These are phyloP conservation scores for Citrus cavaleriei DNA, from an alignment of 345 rosid species.

Conservation along the genomic window DNA sequence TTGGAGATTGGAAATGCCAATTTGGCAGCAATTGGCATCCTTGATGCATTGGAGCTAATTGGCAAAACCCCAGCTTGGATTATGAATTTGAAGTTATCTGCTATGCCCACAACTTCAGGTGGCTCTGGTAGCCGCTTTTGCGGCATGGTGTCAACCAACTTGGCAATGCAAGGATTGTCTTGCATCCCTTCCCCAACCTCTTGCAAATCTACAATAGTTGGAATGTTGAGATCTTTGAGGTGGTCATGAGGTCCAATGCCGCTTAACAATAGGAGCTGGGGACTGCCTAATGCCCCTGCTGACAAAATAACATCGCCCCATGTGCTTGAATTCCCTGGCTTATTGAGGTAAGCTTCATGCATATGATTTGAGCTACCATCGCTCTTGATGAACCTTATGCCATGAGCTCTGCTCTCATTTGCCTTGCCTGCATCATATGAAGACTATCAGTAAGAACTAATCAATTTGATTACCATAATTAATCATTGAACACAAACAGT, in stretches of 20 bases:
- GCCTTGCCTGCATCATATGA: conserved; percentile 25
- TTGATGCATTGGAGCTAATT: conserved; percentile 39
- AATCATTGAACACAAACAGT: neutral
- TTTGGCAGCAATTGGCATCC: conserved; percentile 52
- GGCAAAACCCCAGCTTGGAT: conserved; percentile 54
- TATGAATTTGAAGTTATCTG: conserved; percentile 48
- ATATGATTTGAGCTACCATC: conserved; percentile 36
- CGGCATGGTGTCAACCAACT: conserved; percentile 39
- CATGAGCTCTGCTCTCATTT: conserved; percentile 39
- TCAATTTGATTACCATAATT: neutral
- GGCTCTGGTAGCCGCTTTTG: conserved; percentile 49
- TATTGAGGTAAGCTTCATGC: conserved; percentile 51
- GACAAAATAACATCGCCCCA: conserved; percentile 66
- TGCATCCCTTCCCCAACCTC: conserved; percentile 55
- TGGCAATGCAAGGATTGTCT: conserved; percentile 56
- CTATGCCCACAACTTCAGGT: conserved; percentile 67
- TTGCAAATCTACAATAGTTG: conserved; percentile 30
- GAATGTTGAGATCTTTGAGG: conserved; percentile 42
- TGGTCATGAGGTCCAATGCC: conserved; percentile 63
- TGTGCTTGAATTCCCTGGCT: conserved; percentile 23
- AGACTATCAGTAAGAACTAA: conserved; percentile 1
- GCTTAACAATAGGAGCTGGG: conserved; percentile 62
- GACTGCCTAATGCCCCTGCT: conserved; percentile 78
- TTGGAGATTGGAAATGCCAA: conserved; percentile 63
- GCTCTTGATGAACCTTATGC: conserved; percentile 59